These are phyloP conservation scores for Pyrenula aspistea DNA, from an alignment of 495 filamentous ascomycete species.

Conservation along the genomic window DNA sequence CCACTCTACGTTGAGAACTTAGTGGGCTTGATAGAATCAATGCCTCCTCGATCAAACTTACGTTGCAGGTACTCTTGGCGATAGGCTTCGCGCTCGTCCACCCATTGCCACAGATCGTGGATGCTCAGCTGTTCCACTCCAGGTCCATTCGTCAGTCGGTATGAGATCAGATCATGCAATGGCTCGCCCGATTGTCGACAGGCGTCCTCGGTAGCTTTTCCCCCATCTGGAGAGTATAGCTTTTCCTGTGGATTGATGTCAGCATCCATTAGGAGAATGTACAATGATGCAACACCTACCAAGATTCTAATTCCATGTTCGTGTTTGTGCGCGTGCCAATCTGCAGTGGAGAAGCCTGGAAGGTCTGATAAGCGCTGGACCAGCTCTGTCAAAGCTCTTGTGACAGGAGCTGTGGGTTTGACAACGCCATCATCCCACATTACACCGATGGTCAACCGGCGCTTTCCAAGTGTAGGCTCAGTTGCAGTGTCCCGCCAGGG, in stretches of 20 bases:
- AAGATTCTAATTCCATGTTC: no score
- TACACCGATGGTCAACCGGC: constrained; percentile 50
- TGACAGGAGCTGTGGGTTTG: constrained; percentile 58
- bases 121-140: constrained; percentile 24
- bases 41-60: no score
- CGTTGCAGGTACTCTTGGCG: constrained; percentile 49
- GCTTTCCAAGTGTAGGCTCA: constrained; percentile 4
- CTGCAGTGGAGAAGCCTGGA: constrained; percentile 43
- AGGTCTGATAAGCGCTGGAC: constrained; percentile 35
- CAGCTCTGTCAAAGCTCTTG: constrained; percentile 42
- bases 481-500: constrained; percentile 40
- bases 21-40: no score
- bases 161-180: constrained; percentile 43
- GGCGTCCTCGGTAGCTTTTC: constrained; percentile 25
- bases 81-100: constrained; percentile 40
- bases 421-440: constrained; percentile 63
- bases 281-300: background rate
- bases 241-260: no score
- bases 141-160: constrained; percentile 35
- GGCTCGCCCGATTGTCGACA: constrained; percentile 46
- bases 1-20: no score
- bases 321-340: constrained; percentile 56
- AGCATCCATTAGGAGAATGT: no score
- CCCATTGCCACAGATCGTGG: constrained; percentile 30
- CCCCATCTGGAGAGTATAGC: constrained; percentile 44